Percentiles rank a stretch among this genome's conserved stretches.
phyloP scores from a whole-genome alignment of 371 early-diverging fungal species.

The Haplosporangium sp. region DNA sequence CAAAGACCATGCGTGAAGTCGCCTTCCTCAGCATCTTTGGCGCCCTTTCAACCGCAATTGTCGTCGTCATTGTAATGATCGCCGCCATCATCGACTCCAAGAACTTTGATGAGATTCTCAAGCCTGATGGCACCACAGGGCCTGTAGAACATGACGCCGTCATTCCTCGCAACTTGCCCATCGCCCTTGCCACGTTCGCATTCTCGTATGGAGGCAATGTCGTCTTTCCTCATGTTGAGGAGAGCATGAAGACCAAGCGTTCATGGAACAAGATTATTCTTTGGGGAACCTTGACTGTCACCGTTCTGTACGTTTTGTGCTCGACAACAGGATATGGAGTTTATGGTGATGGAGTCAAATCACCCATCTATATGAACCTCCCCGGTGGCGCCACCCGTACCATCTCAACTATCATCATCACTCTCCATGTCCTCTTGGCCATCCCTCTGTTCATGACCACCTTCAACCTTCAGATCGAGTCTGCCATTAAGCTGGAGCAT shows the following conservation, averaged over 20 bases:
- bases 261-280: constrained; percentile 78
- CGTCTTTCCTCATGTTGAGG: constrained; percentile 83
- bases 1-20: constrained; percentile 81
- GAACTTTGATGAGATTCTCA: constrained; percentile 18
- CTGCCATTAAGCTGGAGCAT: constrained; percentile 59
- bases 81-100: constrained; percentile 55
- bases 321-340: constrained; percentile 84
- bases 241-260: constrained; percentile 82
- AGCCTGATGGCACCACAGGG: constrained; percentile 4
- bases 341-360: constrained; percentile 76
- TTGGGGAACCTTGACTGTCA: constrained; percentile 76
- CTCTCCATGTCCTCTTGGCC: constrained; percentile 87
- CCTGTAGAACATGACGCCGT: constrained; percentile 58
- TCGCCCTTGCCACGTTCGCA: constrained; percentile 73
- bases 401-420: constrained; percentile 79
- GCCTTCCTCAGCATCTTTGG: constrained; percentile 68
- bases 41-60: constrained; percentile 64
- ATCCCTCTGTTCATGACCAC: constrained; percentile 85
- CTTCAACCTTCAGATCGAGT: constrained; percentile 79
- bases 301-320: constrained; percentile 79
- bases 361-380: constrained; percentile 82
- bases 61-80: constrained; percentile 59
- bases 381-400: constrained; percentile 71
- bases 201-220: constrained; percentile 86
- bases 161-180: constrained; percentile 66